Evolutionary conservation across 306 rosid genomes (phyloP).

Genomic region (Betula pendula): DNA sequence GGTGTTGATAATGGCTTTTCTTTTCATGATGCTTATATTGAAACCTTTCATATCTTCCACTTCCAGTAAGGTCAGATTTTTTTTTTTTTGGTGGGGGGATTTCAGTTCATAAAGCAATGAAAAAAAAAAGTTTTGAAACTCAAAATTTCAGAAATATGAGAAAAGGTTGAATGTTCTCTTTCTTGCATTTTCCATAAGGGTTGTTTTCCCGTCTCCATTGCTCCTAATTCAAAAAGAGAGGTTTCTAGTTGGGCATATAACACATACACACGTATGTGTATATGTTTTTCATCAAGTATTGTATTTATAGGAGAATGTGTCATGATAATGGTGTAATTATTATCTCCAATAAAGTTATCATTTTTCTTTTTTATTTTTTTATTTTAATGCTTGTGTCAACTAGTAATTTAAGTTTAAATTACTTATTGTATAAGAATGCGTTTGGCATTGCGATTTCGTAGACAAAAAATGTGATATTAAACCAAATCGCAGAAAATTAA

Average conservation of each 20-base stretch:
- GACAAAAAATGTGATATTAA: too few relatives aligned
- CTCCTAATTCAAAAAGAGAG: not conserved
- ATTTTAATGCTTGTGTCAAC: not conserved
- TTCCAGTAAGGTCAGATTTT: not conserved
- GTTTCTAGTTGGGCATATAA: not conserved
- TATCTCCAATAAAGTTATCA: not conserved
- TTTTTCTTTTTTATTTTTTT: not conserved
- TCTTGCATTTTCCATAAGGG: too few relatives aligned
- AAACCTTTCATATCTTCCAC: not conserved
- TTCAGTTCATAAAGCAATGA: too few relatives aligned
- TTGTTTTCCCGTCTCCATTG: not conserved
- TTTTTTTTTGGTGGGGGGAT: too few relatives aligned
- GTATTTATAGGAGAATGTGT: too few relatives aligned
- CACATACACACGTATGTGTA: not conserved
- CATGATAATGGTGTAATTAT: too few relatives aligned
- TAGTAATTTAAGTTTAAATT: not conserved
- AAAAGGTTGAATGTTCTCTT: too few relatives aligned
- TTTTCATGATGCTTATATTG: slow-evolving; percentile 5
- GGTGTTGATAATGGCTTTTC: not conserved
- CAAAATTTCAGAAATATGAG: too few relatives aligned
- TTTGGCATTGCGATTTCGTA: too few relatives aligned
- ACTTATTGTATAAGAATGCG: not conserved
- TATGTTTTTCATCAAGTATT: too few relatives aligned
- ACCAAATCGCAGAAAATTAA: too few relatives aligned
- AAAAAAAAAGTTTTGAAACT: too few relatives aligned